A percentile compares a stretch with the other conserved stretches of the same genome.
phyloP scores from a whole-genome alignment of 768 basidiomycete genomes.

The Macrolepiota dolichaula region DNA sequence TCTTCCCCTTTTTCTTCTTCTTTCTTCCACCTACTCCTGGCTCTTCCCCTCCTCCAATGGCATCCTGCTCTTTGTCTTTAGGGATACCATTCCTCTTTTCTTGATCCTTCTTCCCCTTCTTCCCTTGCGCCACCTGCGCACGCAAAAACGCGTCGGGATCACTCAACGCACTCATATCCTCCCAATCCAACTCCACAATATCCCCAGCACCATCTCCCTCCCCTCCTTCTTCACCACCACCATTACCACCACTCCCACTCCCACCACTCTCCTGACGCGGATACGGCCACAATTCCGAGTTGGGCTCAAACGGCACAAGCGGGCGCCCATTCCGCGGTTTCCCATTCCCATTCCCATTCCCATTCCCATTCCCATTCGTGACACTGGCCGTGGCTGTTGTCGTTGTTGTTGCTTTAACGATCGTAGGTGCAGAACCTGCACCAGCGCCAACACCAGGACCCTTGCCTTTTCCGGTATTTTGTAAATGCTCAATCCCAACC shows the following conservation, averaged over 20 bases:
- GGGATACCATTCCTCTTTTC: conserved; percentile 14
- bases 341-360: too few relatives aligned
- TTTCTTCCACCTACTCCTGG: conserved; percentile 18
- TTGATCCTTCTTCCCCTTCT: conserved; percentile 23
- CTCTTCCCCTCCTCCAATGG: background rate
- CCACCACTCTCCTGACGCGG: conserved; percentile 35
- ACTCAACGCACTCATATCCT: conserved; percentile 69
- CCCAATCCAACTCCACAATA: conserved; percentile 74
- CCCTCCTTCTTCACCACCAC: conserved; percentile 7
- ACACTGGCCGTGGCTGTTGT: background rate
- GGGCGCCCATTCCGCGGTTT: conserved; percentile 29
- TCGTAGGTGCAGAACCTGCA: background rate
- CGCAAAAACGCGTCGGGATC: conserved; percentile 56
- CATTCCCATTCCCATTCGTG: conserved; percentile 16
- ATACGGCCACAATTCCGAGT: conserved; percentile 73
- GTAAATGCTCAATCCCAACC: conserved; percentile 7
- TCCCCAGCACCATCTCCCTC: conserved; percentile 47
- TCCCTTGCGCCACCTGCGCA: conserved; percentile 19
- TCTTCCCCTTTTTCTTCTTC: conserved; percentile 25
- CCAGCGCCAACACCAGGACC: background rate
- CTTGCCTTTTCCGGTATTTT: background rate
- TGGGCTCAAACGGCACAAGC: conserved; percentile 59
- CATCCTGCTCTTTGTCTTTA: background rate
- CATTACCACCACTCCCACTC: conserved; percentile 25
- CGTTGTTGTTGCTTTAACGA: background rate